phyloP scores from a whole-genome alignment of 176 grass and related monocot species.

The Guadua angustifolia region DNA sequence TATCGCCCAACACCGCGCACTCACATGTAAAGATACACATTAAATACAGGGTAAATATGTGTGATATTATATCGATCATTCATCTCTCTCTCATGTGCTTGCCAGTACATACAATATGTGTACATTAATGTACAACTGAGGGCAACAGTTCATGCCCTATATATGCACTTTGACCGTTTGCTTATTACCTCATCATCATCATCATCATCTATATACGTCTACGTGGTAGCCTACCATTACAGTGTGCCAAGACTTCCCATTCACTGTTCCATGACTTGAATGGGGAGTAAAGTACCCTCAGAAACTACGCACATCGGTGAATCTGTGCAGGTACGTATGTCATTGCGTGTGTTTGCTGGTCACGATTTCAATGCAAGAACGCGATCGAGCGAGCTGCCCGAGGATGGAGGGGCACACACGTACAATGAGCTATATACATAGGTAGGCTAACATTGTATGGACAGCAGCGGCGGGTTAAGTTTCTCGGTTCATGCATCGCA shows the following conservation, averaged over 20 bases:
- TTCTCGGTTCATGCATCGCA: background rate
- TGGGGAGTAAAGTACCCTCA: background rate
- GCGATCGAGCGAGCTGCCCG: background rate
- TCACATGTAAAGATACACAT: background rate
- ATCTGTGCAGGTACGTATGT: conserved; percentile 18
- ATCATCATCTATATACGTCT: background rate
- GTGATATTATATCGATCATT: too few relatives aligned
- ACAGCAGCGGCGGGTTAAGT: background rate
- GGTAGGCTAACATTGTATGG: conserved; percentile 23
- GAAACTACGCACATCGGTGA: background rate
- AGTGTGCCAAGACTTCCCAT: background rate
- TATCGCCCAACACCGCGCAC: background rate
- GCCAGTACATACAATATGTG: background rate
- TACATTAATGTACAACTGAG: background rate
- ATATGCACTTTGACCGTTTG: conserved; percentile 45
- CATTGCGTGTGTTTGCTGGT: background rate
- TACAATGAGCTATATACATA: too few relatives aligned
- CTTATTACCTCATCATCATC: background rate
- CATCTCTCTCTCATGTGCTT: background rate
- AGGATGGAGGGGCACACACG: background rate
- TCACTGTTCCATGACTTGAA: background rate
- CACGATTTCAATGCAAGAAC: too few relatives aligned
- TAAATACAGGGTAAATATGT: background rate
- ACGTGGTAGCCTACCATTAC: background rate
- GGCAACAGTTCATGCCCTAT: conserved; percentile 52